Base-by-base conservation (phyloP, 2,329 filamentous ascomycete genomes). In the Bimuria novae-zelandiae region DNA sequence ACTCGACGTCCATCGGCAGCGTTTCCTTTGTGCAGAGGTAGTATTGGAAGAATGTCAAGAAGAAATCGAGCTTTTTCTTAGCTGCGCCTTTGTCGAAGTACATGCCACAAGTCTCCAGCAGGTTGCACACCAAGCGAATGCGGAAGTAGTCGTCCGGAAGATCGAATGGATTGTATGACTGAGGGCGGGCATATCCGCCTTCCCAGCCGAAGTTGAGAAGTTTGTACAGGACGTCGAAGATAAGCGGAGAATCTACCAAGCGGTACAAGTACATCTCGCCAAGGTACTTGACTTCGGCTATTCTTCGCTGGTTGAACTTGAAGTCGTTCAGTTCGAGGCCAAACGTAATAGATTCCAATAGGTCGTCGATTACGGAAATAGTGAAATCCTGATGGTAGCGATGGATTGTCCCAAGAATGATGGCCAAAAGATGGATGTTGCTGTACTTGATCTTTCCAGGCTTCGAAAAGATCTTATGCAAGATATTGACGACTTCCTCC, bases 251-350 rank as follows among this genome's bases (percentile, higher is more conserved):
- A 73, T 99, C 94, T 32, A 99, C 84, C 84, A 99, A 90, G 52
- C 94, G 89, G 72, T 97, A 99, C 67, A 97, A 96, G 78, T 99
- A 99, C 8, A 99, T 83, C 75, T 99, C 94, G 19, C 90, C 92
- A 4, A 99, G 81, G 70, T 97, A 99, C 71, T 97, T 97, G 67
- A 96, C 90, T 73, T 97, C 93, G 2, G 95, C 90, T 57, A 99
- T 88, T 19, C 94, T 88, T 54, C 92, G 88, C 75, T 99, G 94
- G 70, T 96, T 97, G 77, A 92, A 95, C 67, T 95, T 92, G 81
- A 97, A 99, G 71, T 99, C 94, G 65, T 97, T 97, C 63, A 92
- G 85, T 74, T 99, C 94, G 2, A 99, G 80, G 1, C 94, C 94
- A 59, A 95, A 83, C 0, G 84, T 89, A 59, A 99, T 88, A 5